Percentiles rank a stretch among this genome's conserved stretches.
Evolutionary conservation across 225 moss, liverwort and hornwort species (phyloP).

Genomic region (Asterella californica): DNA sequence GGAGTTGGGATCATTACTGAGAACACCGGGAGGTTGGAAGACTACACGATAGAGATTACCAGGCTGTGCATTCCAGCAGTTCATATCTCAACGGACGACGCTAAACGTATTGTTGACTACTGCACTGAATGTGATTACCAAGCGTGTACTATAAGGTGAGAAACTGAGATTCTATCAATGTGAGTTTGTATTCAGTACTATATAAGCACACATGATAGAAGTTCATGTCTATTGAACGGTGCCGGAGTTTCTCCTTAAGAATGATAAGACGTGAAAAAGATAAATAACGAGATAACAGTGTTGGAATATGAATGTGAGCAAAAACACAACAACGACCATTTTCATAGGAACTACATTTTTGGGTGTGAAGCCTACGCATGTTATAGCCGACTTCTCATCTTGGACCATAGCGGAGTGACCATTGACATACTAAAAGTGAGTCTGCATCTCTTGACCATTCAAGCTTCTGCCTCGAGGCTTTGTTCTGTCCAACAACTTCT

Average conservation of each 20-base stretch:
- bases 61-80: not conserved
- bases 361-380: conserved; percentile 9
- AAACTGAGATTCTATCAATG: too few relatives aligned
- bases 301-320: too few relatives aligned
- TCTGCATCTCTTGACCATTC: too few relatives aligned
- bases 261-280: not conserved
- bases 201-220: too few relatives aligned
- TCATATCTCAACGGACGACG: not conserved
- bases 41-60: not conserved
- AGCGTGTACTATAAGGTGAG: conserved; percentile 4
- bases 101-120: too few relatives aligned
- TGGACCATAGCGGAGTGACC: conserved; percentile 12
- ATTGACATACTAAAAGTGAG: conserved; percentile 8
- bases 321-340: conserved; percentile 9
- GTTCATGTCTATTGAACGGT: too few relatives aligned
- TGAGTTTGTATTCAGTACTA: too few relatives aligned
- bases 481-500: too few relatives aligned
- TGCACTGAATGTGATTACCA: too few relatives aligned
- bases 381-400: conserved; percentile 15
- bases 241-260: too few relatives aligned
- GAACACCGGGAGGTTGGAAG: not conserved
- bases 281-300: not conserved
- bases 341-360: conserved; percentile 3
- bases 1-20: conserved; percentile 10
- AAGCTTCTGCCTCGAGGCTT: not conserved